Evolutionary conservation across 441 rosid species (phyloP), one percentile per base, ranked within the genome.

Genomic region (Euphorbia celastroides): DNA sequence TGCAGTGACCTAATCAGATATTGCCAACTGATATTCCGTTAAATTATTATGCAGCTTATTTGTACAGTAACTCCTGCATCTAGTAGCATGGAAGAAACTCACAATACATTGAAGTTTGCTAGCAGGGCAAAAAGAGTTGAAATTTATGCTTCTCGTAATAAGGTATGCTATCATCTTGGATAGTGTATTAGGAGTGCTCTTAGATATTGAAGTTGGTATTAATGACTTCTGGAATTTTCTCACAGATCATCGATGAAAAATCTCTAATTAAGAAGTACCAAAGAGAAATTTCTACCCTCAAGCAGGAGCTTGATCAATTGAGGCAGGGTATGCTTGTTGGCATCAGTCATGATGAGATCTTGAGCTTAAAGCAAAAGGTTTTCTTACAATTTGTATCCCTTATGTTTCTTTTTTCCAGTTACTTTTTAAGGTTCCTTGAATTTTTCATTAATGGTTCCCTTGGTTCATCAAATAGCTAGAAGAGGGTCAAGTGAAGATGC

Each of bases 51-150:
- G 69, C 74, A 93, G 98, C 92, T 93, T 64, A 90, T 93, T 76
- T 90, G 98, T 84, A 90, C 92, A 0, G 87, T 93, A 62, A 93
- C 94, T 48, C 96, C 98, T 77, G 91, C 98, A 56, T 88, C 97
- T 57, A 78, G 98, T 81, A 90, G 83, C 59, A 80, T 82, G 11
- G 98, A 93, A 80, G 98, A 93, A 81, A 90, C 97, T n/a, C 97
- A 93, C 80, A 93, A 90, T 76, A 90, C 98, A 27, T 65, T 93
- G 72, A 93, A 93, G 78, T 93, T 93, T 83, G 97, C 98, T 38
- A 92, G 87, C 77, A 74, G 97, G 63, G 83, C 88, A 86, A 93
- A 90, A 83, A 84, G 72, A 58, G 92, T 93, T 65, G 98, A 93
- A 81, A 83, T 93, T 59, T 82, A 84, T 71, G 96, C 97, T 65